Base-by-base conservation (phyloP, 2,329 filamentous ascomycete species). In the Didymella pinodella region DNA sequence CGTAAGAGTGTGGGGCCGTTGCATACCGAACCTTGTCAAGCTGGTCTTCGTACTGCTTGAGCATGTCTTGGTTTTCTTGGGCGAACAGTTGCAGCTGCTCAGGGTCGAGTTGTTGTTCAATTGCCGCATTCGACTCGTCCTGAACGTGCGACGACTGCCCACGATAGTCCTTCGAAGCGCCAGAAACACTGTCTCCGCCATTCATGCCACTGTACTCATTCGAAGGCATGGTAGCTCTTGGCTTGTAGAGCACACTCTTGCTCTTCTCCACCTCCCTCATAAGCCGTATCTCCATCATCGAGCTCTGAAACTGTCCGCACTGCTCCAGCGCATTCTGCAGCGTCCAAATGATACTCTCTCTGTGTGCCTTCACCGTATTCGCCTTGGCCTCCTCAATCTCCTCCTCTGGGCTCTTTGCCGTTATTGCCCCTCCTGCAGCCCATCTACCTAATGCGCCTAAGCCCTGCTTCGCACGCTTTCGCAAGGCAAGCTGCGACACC, bases 71-170 rank as follows among this genome's bases (percentile, higher is more conserved):
- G 74, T 98, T 97, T 73, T 96, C 93, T 78, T 92, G 86, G 67
- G 94, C 93, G 79, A 99, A 98, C 74, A 97, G 86, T 76, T 97
- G 94, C 51, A 95, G 81, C 77, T 98, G 94, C 73, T 97, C 93
- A 22, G 88, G 84, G 18, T 90, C 92, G 61, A 97, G 81, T 62
- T 88, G 85, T 41, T 86, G 75, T 71, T 85, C 82, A 41, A 83
- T 80, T 7, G 75, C 70, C 26, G 63, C 56, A 32, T 60, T 69
- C 41, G 66, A 62, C 45, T 67, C 63, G 18, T 75, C 75, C 22
- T 70, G 63, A 4, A 48, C 34, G 12, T 63, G 50, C 28, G 67
- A 57, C 8, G 69, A 46, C 61, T 71, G 71, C 14, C 62, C 67
- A n/a, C 70, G 65, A 57, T 73, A 73, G 50, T 69, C 65, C n/a